A percentile compares a stretch with the other conserved stretches of the same genome.
Evolutionary conservation across 1,139 yeast species (phyloP).

Genomic region (Suhomyces bolitotheri): DNA sequence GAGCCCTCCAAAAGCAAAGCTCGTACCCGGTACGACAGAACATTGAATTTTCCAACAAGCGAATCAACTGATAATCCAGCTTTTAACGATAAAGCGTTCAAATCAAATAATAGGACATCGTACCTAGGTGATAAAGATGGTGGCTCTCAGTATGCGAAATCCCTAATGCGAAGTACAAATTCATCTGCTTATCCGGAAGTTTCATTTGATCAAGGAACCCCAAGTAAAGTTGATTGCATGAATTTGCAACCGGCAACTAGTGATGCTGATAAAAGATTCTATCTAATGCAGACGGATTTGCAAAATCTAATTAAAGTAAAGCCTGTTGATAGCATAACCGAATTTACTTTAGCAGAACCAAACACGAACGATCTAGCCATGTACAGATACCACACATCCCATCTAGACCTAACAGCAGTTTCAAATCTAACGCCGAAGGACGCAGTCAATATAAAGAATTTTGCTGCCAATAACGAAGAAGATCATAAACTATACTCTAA

Average conservation of each 20-base stretch:
- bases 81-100: background rate
- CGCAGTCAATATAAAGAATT: background rate
- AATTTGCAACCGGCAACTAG: background rate
- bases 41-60: background rate
- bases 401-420: background rate
- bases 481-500: slow-evolving; percentile 26
- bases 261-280: slow-evolving; percentile 12
- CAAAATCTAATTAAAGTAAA: no score
- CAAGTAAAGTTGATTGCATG: background rate
- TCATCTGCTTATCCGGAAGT: background rate
- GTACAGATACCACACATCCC: slow-evolving; percentile 18
- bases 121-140: background rate
- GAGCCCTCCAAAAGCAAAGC: background rate
- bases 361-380: slow-evolving; percentile 19
- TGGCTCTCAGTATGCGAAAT: no score
- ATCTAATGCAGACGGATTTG: slow-evolving; percentile 12
- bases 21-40: no score
- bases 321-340: background rate
- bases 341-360: slow-evolving; percentile 3
- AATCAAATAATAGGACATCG: background rate
- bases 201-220: background rate
- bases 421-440: background rate
- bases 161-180: no score
- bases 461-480: slow-evolving; percentile 11
- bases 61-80: background rate